Conservation (phyloP, 352 stramenopile genomes). For the Pythium periplocum region DNA sequence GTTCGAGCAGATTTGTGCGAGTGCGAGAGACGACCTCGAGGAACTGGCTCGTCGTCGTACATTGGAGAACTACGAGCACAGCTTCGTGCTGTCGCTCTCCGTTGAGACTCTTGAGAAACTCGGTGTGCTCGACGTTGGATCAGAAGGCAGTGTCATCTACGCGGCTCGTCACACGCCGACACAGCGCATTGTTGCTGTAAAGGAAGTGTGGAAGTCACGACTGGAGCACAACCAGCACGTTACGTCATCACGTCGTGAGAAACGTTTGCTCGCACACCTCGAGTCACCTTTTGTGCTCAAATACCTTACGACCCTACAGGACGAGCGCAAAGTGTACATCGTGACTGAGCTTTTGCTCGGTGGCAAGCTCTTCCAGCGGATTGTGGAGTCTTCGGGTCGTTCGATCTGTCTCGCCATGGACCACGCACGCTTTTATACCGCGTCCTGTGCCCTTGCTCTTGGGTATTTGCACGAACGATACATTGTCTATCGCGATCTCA, state of each 20-base stretch:
- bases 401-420: slow-evolving; percentile 76
- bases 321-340: slow-evolving; percentile 87
- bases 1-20: slow-evolving; percentile 54
- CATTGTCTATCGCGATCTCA: slow-evolving; percentile 87
- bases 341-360: slow-evolving; percentile 92
- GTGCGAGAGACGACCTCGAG: slow-evolving; percentile 27
- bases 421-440: slow-evolving; percentile 82
- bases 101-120: slow-evolving; percentile 54
- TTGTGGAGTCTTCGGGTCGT: slow-evolving; percentile 52
- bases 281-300: slow-evolving; percentile 92
- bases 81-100: slow-evolving; percentile 44
- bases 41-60: slow-evolving; percentile 26
- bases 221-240: slow-evolving; percentile 83
- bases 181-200: slow-evolving; percentile 43
- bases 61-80: slow-evolving; percentile 29
- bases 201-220: slow-evolving; percentile 67
- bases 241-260: slow-evolving; percentile 85
- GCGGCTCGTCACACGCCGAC: slow-evolving; percentile 36
- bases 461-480: slow-evolving; percentile 81
- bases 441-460: slow-evolving; percentile 82
- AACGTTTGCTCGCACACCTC: slow-evolving; percentile 72
- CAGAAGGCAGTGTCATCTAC: slow-evolving; percentile 41
- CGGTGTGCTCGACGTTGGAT: slow-evolving; percentile 48
- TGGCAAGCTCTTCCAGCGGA: slow-evolving; percentile 91
- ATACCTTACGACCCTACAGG: slow-evolving; percentile 89